These are phyloP conservation scores for Ascochyta rabiei DNA, from an alignment of 2,329 filamentous ascomycete species.

Conservation along the genomic window DNA sequence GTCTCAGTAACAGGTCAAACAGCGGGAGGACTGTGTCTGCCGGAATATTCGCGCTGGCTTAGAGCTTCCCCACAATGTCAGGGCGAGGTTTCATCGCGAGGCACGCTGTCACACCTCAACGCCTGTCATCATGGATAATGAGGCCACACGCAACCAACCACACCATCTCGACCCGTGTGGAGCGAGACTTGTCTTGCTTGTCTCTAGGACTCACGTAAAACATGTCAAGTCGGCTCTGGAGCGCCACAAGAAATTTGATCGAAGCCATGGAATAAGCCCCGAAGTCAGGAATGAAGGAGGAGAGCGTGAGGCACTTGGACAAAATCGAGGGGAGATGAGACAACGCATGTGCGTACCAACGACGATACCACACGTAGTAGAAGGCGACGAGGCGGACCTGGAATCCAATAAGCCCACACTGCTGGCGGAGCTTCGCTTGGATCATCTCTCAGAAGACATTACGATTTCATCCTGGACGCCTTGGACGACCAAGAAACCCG, in stretches of 20 bases:
- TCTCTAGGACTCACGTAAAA: constrained; percentile 46
- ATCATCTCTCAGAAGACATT: constrained; percentile 19
- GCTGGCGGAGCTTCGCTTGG: constrained; percentile 17
- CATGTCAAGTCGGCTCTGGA: constrained; percentile 49
- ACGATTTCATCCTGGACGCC: constrained; percentile 15
- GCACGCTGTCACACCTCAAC: background rate
- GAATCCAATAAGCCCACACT: background rate
- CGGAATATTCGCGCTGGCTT: background rate
- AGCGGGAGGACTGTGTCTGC: background rate
- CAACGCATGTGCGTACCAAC: constrained; percentile 32
- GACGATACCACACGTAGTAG: constrained; percentile 10
- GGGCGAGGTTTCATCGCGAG: too few relatives aligned
- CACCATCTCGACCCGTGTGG: background rate
- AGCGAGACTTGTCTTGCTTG: constrained; percentile 20
- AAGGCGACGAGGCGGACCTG: background rate
- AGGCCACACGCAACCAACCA: background rate
- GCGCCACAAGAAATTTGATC: constrained; percentile 32
- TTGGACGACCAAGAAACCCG: background rate
- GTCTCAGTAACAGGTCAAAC: background rate
- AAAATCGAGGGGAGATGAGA: background rate
- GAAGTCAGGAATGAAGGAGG: background rate
- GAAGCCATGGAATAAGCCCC: constrained; percentile 35
- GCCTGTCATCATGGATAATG: constrained; percentile 4
- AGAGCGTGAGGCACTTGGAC: background rate
- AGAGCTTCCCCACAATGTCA: background rate